These are phyloP conservation scores for Fusarium anguioides DNA, from an alignment of 2,329 filamentous ascomycete species.

Conservation along the genomic window DNA sequence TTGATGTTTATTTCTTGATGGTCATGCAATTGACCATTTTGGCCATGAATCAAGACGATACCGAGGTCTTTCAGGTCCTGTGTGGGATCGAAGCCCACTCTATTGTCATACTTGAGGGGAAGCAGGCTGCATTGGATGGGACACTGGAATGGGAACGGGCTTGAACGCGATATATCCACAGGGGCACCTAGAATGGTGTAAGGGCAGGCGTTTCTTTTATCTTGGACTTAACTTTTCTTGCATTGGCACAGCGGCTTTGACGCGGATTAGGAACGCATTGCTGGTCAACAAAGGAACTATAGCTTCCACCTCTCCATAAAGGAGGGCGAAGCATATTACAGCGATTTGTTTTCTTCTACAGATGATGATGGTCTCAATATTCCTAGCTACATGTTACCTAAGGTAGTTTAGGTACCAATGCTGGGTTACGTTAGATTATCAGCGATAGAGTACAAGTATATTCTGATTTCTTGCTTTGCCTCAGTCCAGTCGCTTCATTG, in stretches of 20 bases:
- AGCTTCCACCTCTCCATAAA: neutral
- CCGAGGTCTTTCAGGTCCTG: neutral
- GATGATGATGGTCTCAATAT: neutral
- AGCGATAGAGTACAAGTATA: slow-evolving; percentile 18
- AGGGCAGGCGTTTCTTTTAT: slow-evolving; percentile 16
- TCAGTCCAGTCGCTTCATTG: neutral
- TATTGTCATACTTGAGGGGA: slow-evolving; percentile 8
- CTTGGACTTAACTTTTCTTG: neutral
- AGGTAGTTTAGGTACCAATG: neutral
- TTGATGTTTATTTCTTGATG: slow-evolving; percentile 17
- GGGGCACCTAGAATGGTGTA: neutral
- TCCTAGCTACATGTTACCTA: neutral
- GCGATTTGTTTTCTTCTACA: neutral
- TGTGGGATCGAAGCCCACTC: neutral
- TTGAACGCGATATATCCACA: slow-evolving; percentile 13
- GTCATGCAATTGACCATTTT: neutral
- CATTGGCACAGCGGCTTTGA: neutral
- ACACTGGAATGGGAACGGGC: slow-evolving; percentile 6
- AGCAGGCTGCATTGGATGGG: slow-evolving; percentile 21
- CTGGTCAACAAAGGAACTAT: neutral
- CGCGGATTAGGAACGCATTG: neutral
- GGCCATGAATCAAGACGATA: neutral
- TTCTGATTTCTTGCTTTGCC: neutral
- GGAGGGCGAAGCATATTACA: neutral
- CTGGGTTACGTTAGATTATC: neutral